Conservation (phyloP, 2,329 filamentous ascomycete genomes). For the Furcasterigmium sp. region DNA sequence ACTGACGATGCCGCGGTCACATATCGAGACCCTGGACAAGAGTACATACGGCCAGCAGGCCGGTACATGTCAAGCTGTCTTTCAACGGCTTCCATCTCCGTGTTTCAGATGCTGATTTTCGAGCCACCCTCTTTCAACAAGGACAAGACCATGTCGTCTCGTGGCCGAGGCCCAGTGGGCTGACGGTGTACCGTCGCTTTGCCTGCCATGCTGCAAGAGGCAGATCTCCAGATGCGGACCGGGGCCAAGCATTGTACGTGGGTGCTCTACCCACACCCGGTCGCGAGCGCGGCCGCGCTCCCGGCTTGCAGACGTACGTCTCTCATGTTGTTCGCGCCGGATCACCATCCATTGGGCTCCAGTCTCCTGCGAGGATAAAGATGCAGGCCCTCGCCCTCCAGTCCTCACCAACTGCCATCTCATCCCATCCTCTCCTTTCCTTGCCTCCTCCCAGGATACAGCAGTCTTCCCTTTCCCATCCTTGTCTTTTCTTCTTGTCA, state of each 20-base stretch:
- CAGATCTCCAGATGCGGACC: too few relatives aligned
- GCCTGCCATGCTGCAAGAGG: too few relatives aligned
- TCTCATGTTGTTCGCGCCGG: conserved; percentile 7
- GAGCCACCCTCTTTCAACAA: not conserved
- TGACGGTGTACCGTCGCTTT: too few relatives aligned
- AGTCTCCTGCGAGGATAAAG: conserved; percentile 11
- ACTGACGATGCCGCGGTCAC: not conserved
- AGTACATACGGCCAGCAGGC: not conserved
- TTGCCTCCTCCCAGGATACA: conserved; percentile 3
- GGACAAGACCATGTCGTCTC: not conserved
- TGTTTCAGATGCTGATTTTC: not conserved
- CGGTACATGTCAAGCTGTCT: not conserved
- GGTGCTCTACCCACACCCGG: too few relatives aligned
- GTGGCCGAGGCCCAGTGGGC: not conserved
- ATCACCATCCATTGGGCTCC: conserved; percentile 14
- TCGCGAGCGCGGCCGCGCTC: not conserved
- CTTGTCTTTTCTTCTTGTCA: conserved; percentile 6
- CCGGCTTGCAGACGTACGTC: not conserved
- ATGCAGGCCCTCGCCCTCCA: conserved; percentile 9
- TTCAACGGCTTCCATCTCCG: conserved; percentile 1
- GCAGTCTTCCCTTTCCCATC: conserved; percentile 3
- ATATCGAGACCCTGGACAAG: not conserved
- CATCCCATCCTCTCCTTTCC: conserved; percentile 4
- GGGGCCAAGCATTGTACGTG: too few relatives aligned
- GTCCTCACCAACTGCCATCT: not conserved